These are phyloP conservation scores for Boletus fagicola DNA, from an alignment of 768 basidiomycete genomes.

Conservation along the genomic window DNA sequence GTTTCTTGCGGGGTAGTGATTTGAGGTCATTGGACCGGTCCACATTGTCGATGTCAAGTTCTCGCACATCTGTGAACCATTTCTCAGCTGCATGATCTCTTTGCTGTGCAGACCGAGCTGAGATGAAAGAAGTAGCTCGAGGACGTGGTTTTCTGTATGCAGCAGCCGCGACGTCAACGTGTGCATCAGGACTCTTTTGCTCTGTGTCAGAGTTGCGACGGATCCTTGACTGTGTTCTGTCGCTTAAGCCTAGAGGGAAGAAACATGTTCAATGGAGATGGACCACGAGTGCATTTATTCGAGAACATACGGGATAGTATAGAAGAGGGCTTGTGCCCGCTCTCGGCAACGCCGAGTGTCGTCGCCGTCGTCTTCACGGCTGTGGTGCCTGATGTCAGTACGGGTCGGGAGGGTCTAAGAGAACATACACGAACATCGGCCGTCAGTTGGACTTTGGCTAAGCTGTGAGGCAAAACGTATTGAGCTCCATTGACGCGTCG, in stretches of 20 bases:
- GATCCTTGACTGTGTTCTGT: conserved; percentile 1
- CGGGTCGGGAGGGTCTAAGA: neutral
- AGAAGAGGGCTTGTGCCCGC: neutral
- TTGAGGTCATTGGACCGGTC: neutral
- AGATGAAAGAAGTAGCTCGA: conserved; percentile 21
- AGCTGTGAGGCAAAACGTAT: conserved; percentile 10
- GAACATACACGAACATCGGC: conserved; percentile 1
- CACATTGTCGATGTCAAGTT: conserved; percentile 15
- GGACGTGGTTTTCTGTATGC: neutral
- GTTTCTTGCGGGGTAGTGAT: conserved; percentile 6
- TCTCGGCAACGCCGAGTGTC: neutral
- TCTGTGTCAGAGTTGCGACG: conserved; percentile 7
- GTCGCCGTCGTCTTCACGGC: neutral
- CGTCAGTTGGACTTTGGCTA: neutral
- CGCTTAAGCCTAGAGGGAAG: conserved; percentile 19
- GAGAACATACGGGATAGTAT: conserved; percentile 25
- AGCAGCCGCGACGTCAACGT: neutral
- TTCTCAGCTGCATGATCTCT: conserved; percentile 25
- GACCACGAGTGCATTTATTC: neutral
- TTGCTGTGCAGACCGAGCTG: conserved; percentile 19
- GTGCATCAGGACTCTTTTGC: neutral
- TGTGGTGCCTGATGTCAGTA: conserved; percentile 9
- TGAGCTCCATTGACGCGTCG: conserved; percentile 6
- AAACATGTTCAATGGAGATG: neutral
- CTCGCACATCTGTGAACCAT: conserved; percentile 24